Evolutionary conservation across 2,329 filamentous ascomycete genomes (phyloP), one percentile per base, ranked within the genome.

Genomic region (Fusarium aywerte): DNA sequence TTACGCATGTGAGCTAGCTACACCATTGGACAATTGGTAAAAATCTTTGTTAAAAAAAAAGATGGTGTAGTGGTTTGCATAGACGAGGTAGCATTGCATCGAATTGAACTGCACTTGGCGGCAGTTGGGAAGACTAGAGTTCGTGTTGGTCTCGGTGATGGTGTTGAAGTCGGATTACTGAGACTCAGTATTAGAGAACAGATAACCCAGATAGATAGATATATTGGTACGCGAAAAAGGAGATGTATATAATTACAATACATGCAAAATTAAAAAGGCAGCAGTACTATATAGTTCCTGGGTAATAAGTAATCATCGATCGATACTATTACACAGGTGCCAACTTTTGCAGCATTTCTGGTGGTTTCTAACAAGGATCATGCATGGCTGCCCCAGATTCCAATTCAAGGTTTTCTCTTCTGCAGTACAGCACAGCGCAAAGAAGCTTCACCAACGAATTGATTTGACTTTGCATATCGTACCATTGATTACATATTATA

Each of bases 91-190:
- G 40, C 43, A 65, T 35, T 48, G 27, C 45, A 48, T 48, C 15
- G 8, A 25, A 12, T 18, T 27, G 31, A 10, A 66, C 33, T 35
- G 39, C 43, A 44, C 60, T 65, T 65, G 49, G 49, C 56, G 55
- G 65, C 51, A 68, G 56, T 67, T 60, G 54, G 12, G 25, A 20
- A 43, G 21, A 27, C 25, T n/a, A 7, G 49, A 50, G 63, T 66
- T 68, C 65, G 65, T 68, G 65, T 68, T 68, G 56, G 60, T 11
- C 23, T 65, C 20, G 49, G 47, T 54, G 51, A 50, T 58, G 65
- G 60, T 66, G 65, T 62, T 66, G 65, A 58, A 53, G 55, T 58
- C 33, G 44, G 62, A 29, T 32, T n/a, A n/a, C n/a, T n/a, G n/a
- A n/a, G n/a, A n/a, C n/a, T n/a, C n/a, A n/a, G 25, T 6, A 36